Percentiles rank a stretch among this genome's conserved stretches.
phyloP scores from a whole-genome alignment of 345 rosid genomes.

The Bruguiera gymnorhiza region DNA sequence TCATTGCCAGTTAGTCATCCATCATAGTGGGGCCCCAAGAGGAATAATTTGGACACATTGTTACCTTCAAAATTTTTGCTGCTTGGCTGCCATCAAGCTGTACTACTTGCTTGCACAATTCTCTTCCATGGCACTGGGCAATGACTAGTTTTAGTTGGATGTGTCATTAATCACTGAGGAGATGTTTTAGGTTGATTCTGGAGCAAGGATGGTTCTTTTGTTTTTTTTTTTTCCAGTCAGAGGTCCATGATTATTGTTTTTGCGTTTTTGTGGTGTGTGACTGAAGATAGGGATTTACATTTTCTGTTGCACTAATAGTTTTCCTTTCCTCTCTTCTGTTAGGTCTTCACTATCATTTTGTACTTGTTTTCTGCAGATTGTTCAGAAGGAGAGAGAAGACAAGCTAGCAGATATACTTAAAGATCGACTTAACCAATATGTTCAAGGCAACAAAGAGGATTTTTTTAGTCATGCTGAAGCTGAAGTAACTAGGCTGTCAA shows the following conservation, averaged over 20 bases:
- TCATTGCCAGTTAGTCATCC: too few species aligned
- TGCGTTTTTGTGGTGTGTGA: not conserved
- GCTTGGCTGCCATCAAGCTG: too few species aligned
- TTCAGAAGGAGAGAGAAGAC: constrained; percentile 97
- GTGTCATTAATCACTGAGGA: too few species aligned
- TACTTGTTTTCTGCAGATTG: constrained; percentile 46
- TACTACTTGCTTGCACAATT: too few species aligned
- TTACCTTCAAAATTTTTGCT: too few species aligned
- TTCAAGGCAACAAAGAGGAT: constrained; percentile 66
- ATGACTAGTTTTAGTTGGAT: too few species aligned
- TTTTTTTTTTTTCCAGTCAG: not conserved
- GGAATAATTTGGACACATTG: too few species aligned
- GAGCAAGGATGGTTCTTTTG: not conserved
- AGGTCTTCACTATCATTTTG: not conserved
- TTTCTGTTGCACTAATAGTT: not conserved
- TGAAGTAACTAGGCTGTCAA: constrained; percentile 82
- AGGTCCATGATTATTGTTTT: not conserved
- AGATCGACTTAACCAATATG: constrained; percentile 73
- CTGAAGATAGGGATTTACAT: not conserved
- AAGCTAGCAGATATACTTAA: constrained; percentile 70
- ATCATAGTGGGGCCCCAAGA: too few species aligned
- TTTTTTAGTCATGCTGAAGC: constrained; percentile 66
- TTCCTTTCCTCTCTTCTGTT: not conserved
- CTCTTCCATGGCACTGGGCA: too few species aligned
- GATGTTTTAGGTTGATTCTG: too few species aligned